phyloP scores from a whole-genome alignment of 768 basidiomycete genomes.

The Royoungia palumana region DNA sequence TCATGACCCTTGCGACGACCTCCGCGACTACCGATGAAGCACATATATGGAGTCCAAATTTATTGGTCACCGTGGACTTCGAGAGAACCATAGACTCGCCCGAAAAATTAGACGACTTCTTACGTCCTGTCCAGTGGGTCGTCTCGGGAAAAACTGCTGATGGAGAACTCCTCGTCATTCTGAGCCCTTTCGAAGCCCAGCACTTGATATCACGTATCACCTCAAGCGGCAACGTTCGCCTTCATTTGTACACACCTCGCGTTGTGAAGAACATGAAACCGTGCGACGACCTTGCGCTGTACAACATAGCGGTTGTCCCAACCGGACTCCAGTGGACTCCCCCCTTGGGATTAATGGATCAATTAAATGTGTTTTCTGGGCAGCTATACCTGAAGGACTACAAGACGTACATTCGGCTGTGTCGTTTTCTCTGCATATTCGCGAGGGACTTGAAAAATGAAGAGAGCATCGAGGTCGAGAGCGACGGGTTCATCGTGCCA shows the following conservation, averaged over 20 bases:
- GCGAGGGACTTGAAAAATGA: conserved; percentile 10
- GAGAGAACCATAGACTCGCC: conserved; percentile 6
- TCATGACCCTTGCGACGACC: conserved; percentile 9
- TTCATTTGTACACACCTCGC: conserved; percentile 44
- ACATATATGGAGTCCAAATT: conserved; percentile 15
- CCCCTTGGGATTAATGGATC: conserved; percentile 4
- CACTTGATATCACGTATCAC: conserved; percentile 36
- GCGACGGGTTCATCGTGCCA: conserved; percentile 23
- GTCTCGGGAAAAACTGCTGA: conserved; percentile 7
- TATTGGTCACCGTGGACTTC: conserved; percentile 21
- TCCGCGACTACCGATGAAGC: conserved; percentile 14
- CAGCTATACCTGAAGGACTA: conserved; percentile 31
- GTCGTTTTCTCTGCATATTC: conserved; percentile 27
- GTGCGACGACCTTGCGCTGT: conserved; percentile 33
- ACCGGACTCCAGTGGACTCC: neutral
- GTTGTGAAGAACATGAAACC: conserved; percentile 32
- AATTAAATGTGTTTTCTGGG: conserved; percentile 32
- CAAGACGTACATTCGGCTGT: conserved; percentile 25
- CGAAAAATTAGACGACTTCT: conserved; percentile 9
- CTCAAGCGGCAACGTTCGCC: conserved; percentile 28
- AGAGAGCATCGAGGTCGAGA: conserved; percentile 1
- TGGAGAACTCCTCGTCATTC: conserved; percentile 28
- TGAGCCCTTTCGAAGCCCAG: conserved; percentile 44
- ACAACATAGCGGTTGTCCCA: conserved; percentile 3
- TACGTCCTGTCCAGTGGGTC: conserved; percentile 32